These are phyloP conservation scores for Exutisphaerella laricina DNA, from an alignment of 2,329 filamentous ascomycete species.

Conservation along the genomic window DNA sequence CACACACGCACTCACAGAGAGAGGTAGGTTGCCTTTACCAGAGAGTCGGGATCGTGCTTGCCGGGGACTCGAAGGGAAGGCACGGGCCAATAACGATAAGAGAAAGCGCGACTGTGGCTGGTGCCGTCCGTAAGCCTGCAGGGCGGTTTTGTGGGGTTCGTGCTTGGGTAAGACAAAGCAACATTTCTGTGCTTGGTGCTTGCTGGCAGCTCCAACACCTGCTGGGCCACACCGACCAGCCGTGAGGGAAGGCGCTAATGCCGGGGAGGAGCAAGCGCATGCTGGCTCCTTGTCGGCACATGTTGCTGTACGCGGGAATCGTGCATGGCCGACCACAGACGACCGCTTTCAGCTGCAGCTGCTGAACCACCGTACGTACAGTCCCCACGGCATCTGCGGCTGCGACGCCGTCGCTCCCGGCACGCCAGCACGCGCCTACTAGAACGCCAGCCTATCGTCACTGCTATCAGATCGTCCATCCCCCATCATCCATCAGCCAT, in stretches of 20 bases:
- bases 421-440: no score
- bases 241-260: constrained; percentile 3
- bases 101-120: constrained; percentile 1
- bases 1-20: no score
- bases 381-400: no score
- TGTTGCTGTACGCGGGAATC: neutral
- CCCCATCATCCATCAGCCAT: no score
- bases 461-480: no score
- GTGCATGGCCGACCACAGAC: neutral
- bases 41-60: neutral
- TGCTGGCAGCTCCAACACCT: constrained; percentile 1
- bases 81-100: constrained; percentile 7
- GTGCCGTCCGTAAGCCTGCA: neutral
- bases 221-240: neutral
- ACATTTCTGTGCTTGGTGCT: no score
- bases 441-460: no score
- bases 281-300: constrained; percentile 12
- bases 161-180: neutral
- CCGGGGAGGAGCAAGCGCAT: constrained; percentile 5
- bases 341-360: neutral
- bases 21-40: neutral
- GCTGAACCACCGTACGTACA: no score
- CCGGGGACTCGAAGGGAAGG: constrained; percentile 6
- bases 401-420: no score
- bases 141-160: neutral